A percentile compares a stretch with the other conserved stretches of the same genome.
These are phyloP conservation scores for Paramyrothecium sp. DNA, from an alignment of 2,329 filamentous ascomycete species.

Conservation along the genomic window DNA sequence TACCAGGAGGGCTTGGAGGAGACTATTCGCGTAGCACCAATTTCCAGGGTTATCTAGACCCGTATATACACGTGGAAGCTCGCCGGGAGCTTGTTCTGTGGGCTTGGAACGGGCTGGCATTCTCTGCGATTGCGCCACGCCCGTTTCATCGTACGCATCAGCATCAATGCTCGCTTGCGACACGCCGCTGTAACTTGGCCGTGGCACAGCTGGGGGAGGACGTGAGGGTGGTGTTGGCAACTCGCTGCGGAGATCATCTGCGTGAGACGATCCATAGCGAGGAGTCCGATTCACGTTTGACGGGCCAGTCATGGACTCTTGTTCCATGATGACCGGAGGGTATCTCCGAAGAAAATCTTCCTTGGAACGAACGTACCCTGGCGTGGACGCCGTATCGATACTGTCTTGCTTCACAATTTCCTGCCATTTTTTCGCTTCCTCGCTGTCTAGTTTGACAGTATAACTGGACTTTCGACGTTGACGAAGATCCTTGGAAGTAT, in stretches of 20 bases:
- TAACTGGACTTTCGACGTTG: constrained; percentile 42
- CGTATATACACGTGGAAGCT: constrained; percentile 28
- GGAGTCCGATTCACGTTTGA: constrained; percentile 18
- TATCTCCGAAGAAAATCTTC: constrained; percentile 84
- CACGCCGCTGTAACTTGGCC: constrained; percentile 79
- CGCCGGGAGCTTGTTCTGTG: constrained; percentile 20
- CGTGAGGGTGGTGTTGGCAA: constrained; percentile 60
- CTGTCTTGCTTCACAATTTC: constrained; percentile 69
- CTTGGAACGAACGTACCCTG: constrained; percentile 63
- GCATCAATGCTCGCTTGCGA: constrained; percentile 34
- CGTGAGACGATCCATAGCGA: constrained; percentile 26
- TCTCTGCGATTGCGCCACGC: constrained; percentile 35
- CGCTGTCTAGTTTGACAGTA: constrained; percentile 66
- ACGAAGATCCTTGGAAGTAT: constrained; percentile 30
- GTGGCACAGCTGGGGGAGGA: constrained; percentile 65
- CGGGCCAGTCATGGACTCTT: constrained; percentile 58
- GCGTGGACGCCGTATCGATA: constrained; percentile 45
- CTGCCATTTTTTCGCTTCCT: constrained; percentile 81
- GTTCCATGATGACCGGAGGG: constrained; percentile 64
- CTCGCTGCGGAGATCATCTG: constrained; percentile 42
- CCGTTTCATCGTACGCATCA: constrained; percentile 35
- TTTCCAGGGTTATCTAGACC: constrained; percentile 79
- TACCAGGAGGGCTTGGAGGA: constrained; percentile 77
- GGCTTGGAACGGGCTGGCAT: constrained; percentile 32
- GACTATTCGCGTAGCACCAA: constrained; percentile 92